Base-by-base conservation (phyloP, 169 alveolate species). In the Eimeria necatrix region DNA sequence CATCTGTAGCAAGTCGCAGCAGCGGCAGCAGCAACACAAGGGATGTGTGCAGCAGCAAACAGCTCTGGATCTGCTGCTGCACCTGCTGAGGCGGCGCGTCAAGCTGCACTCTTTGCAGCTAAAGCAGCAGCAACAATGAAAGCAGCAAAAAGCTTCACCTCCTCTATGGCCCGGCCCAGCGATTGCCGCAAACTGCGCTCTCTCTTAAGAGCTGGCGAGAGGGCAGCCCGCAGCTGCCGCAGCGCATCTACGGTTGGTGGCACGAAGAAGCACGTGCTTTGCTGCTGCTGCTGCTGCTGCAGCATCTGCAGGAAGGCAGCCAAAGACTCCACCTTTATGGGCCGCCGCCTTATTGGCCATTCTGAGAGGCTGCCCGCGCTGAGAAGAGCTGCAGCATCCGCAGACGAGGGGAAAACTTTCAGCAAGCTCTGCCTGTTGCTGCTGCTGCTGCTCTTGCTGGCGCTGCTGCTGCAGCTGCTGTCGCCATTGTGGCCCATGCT, bases 201-300 rank as follows among this genome's bases (percentile, higher is more conserved):
- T 46, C 90, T 26, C 80, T 51, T 20, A 60, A 90, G 49, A 24
- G 46, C 49, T 0, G 95, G 95, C 18, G 95, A 90, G 61, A 90
- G 78, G 9, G 95, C 95, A 12, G 53, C 68, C 80, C 84, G 74
- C 32, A 90, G 90, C 41, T 51, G 73, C 46, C 78, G 90, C 20
- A 90, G 80, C 26, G 90, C 90, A 9, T 22, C 71, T 0, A 49
- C 64, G 70, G 46, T 68, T 2, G 95, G 90, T 7, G 84, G 76
- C n/a, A 76, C 95, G 53, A 80, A 80, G 70, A 51, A 80, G 70
- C 88, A 80, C 70, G 49, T 51, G 70, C 88, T 51, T 49, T 53
- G 85, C 85, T 74, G 85, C 88, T 80, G 88, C 71, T 80, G 71
- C 71, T 80, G 88, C 88, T 80, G 71, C 70, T 26, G 70, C 71